Conservation (phyloP, 441 rosid genomes). For the Capsella rubella region DNA sequence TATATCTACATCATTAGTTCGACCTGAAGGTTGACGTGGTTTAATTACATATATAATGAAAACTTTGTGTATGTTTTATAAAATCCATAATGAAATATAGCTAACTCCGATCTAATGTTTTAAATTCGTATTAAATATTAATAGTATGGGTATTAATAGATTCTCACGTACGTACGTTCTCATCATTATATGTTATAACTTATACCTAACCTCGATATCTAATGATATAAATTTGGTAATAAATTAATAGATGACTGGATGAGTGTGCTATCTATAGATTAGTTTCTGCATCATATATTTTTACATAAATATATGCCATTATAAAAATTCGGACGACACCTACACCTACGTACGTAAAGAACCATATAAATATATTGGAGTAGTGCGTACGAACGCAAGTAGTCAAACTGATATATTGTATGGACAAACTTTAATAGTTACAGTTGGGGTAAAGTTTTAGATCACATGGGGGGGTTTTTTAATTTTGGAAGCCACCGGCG, state of each 20-base stretch:
- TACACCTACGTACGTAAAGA: no score
- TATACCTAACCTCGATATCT: neutral
- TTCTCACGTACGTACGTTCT: no score
- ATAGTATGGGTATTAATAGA: neutral
- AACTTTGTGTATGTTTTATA: neutral
- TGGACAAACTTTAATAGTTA: conserved; percentile 6
- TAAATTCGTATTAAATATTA: neutral
- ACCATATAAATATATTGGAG: neutral
- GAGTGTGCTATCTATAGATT: neutral
- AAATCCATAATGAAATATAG: neutral
- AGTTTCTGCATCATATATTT: neutral
- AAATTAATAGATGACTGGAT: neutral
- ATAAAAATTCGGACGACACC: neutral
- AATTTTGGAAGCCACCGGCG: conserved; percentile 5
- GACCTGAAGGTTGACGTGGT: neutral
- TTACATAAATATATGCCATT: neutral
- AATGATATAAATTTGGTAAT: neutral
- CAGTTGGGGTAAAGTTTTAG: conserved; percentile 17
- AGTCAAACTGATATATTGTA: neutral
- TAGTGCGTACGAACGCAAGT: neutral
- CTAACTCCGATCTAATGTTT: neutral
- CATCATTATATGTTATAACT: neutral
- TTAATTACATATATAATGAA: neutral
- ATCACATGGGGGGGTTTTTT: neutral
- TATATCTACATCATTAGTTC: no score